A percentile compares a stretch with the other conserved stretches of the same genome.
phyloP scores from a whole-genome alignment of 768 basidiomycete species.

The Leccinum barrowsii region DNA sequence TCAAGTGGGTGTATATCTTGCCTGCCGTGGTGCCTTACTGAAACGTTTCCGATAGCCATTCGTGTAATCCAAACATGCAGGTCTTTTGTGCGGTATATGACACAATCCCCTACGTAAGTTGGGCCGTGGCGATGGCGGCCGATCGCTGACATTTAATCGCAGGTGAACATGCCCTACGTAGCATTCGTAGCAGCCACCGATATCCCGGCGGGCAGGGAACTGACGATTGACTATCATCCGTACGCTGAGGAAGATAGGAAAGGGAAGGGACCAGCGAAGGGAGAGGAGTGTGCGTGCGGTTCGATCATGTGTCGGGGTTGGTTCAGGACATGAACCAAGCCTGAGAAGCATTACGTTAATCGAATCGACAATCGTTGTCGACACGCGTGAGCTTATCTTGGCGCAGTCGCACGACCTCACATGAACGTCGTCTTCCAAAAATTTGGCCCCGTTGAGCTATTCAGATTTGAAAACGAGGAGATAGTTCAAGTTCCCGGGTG shows the following conservation, averaged over 20 bases:
- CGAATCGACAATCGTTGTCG: background rate
- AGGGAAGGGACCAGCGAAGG: constrained; percentile 26
- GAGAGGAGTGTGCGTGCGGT: constrained; percentile 37
- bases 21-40: background rate
- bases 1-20: constrained; percentile 49
- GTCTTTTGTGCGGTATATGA: constrained; percentile 63
- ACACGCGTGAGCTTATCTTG: background rate
- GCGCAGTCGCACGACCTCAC: background rate
- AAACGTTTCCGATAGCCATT: constrained; percentile 48
- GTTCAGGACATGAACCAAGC: constrained; percentile 20
- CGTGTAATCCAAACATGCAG: constrained; percentile 56
- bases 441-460: background rate
- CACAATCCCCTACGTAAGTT: constrained; percentile 48
- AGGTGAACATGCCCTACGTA: constrained; percentile 62
- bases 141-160: background rate
- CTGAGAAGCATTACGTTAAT: background rate
- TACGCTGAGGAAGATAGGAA: constrained; percentile 25
- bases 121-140: background rate
- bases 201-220: constrained; percentile 51
- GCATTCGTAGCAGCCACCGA: constrained; percentile 50
- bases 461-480: background rate
- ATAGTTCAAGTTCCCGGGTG: background rate
- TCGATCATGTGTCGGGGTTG: constrained; percentile 37
- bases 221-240: constrained; percentile 67
- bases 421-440: background rate